Evolutionary conservation across 306 rosid genomes (phyloP).

Genomic region (Cicer judaicum): DNA sequence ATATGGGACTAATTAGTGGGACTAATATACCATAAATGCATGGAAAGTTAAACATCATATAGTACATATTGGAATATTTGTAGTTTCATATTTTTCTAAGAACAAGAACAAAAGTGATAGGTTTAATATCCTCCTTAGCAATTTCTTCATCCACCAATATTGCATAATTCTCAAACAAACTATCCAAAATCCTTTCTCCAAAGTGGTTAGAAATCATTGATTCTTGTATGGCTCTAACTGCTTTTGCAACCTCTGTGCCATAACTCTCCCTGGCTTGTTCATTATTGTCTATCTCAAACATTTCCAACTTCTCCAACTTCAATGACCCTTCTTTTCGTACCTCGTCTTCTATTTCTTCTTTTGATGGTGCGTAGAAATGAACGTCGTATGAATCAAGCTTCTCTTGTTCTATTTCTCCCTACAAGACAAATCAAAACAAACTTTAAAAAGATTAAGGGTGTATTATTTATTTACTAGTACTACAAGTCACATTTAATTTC

Average conservation of each 20-base stretch:
- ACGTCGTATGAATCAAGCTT: slow-evolving; percentile 80
- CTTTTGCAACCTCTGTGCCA: slow-evolving; percentile 66
- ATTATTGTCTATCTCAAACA: slow-evolving; percentile 57
- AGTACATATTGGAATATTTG: not conserved
- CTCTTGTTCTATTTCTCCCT: slow-evolving; percentile 79
- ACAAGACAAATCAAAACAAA: not conserved
- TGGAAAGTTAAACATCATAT: too few species aligned
- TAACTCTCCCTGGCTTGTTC: slow-evolving; percentile 52
- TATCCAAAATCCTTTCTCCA: slow-evolving; percentile 73
- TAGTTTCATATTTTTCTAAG: slow-evolving; percentile 56
- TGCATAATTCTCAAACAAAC: slow-evolving; percentile 64
- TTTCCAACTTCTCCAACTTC: slow-evolving; percentile 66
- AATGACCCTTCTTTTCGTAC: slow-evolving; percentile 77
- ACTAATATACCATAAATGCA: not conserved
- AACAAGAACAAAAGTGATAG: slow-evolving; percentile 64
- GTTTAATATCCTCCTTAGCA: slow-evolving; percentile 62
- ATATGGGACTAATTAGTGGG: not conserved
- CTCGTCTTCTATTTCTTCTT: slow-evolving; percentile 74
- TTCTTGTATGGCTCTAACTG: slow-evolving; percentile 91
- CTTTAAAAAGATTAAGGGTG: not conserved
- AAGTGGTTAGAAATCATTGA: slow-evolving; percentile 79
- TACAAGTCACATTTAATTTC: too few species aligned
- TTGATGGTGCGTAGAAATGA: slow-evolving; percentile 91
- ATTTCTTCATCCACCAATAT: slow-evolving; percentile 66
- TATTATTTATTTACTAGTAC: too few species aligned